phyloP scores from a whole-genome alignment of 2,329 filamentous ascomycete genomes.

The Fusarium papillatum region DNA sequence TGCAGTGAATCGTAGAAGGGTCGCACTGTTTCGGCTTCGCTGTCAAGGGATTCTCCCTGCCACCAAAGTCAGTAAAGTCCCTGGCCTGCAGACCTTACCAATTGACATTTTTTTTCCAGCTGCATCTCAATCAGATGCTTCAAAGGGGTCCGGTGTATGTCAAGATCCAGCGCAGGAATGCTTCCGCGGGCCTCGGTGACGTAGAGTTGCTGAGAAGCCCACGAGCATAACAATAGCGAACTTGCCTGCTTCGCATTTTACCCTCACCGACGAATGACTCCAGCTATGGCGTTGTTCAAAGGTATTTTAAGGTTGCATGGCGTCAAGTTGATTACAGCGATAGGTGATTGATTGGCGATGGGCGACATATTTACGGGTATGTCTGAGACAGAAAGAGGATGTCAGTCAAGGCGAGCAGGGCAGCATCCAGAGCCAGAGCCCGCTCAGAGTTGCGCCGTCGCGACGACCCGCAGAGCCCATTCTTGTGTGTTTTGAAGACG shows the following conservation, averaged over 20 bases:
- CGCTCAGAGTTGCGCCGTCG: slow-evolving; percentile 44
- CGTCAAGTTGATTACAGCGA: slow-evolving; percentile 49
- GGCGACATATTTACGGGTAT: slow-evolving; percentile 50
- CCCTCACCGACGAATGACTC: background rate
- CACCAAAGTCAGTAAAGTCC: slow-evolving; percentile 28
- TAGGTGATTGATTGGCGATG: slow-evolving; percentile 43
- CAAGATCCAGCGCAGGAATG: background rate
- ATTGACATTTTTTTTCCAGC: background rate
- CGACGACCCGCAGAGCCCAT: slow-evolving; percentile 44
- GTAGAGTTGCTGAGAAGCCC: background rate
- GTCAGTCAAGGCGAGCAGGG: slow-evolving; percentile 45
- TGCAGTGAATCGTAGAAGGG: background rate
- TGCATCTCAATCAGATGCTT: background rate
- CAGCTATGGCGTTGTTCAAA: slow-evolving; percentile 22
- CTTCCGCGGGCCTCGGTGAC: background rate
- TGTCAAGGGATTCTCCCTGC: slow-evolving; percentile 13
- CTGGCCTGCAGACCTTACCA: slow-evolving; percentile 35
- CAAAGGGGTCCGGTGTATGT: background rate
- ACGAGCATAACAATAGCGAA: background rate
- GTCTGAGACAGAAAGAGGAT: slow-evolving; percentile 44
- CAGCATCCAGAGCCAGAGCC: slow-evolving; percentile 25
- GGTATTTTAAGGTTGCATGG: slow-evolving; percentile 36
- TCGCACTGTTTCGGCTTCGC: background rate
- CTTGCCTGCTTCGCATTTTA: background rate
- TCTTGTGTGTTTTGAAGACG: slow-evolving; percentile 40